Evolutionary conservation across 2,329 filamentous ascomycete genomes (phyloP).

Genomic region (Ilyonectria mors-panacis): DNA sequence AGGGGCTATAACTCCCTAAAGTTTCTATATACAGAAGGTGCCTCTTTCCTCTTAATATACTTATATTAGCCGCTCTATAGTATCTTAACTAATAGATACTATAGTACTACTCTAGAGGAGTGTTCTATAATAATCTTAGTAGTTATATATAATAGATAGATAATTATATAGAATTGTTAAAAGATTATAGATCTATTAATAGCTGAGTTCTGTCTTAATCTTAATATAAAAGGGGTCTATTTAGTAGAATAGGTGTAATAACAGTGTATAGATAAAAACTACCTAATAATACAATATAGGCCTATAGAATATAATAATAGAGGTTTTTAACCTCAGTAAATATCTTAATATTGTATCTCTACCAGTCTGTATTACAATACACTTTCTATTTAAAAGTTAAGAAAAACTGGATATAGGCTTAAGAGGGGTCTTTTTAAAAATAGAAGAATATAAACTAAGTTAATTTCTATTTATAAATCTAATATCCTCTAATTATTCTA

Average conservation of each 20-base stretch:
- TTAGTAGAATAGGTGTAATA: too few species aligned
- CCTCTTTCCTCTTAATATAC: too few species aligned
- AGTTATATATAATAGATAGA: not conserved
- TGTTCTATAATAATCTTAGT: not conserved
- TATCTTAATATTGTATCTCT: not conserved
- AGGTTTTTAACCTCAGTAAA: too few species aligned
- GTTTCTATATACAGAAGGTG: too few species aligned
- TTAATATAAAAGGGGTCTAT: too few species aligned
- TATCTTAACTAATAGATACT: not conserved
- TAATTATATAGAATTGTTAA: not conserved
- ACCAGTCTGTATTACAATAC: not conserved
- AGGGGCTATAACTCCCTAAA: not conserved
- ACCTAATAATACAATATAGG: too few species aligned
- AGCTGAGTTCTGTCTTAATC: too few species aligned
- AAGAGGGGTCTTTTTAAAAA: not conserved
- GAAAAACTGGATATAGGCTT: not conserved
- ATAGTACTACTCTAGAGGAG: not conserved
- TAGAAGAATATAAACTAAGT: not conserved
- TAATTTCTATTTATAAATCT: not conserved
- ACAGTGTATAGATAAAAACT: too few species aligned
- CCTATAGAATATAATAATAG: too few species aligned
- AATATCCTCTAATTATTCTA: not conserved
- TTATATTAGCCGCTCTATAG: not conserved
- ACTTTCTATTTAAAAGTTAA: not conserved
- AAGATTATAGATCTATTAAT: not conserved